phyloP scores from a whole-genome alignment of 1,284 basidiomycete species.

The Malassezia brasiliensis region DNA sequence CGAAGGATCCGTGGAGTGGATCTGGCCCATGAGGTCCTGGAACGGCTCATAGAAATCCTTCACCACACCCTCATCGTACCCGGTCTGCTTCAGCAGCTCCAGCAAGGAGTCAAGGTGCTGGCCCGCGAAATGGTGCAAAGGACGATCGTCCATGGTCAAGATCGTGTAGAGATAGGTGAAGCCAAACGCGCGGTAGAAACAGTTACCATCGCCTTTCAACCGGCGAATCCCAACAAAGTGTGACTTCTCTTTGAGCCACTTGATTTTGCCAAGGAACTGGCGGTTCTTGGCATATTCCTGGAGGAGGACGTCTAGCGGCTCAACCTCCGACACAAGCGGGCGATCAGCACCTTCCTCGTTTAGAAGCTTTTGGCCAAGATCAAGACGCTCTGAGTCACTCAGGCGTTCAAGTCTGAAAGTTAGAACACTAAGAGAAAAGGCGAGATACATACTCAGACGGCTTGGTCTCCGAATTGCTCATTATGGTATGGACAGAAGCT shows the following conservation, averaged over 20 bases:
- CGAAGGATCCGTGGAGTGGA: slow-evolving; percentile 27
- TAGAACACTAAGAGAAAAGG: background rate
- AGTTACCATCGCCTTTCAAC: slow-evolving; percentile 38
- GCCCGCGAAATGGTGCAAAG: slow-evolving; percentile 24
- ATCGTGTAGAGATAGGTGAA: slow-evolving; percentile 34
- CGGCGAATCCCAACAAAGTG: slow-evolving; percentile 29
- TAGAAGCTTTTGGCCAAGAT: slow-evolving; percentile 26
- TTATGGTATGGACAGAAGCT: background rate
- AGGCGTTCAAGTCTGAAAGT: slow-evolving; percentile 20
- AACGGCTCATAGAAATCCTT: slow-evolving; percentile 38
- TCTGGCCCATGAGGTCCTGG: slow-evolving; percentile 20
- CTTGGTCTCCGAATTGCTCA: background rate
- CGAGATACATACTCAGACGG: background rate
- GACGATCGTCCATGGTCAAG: slow-evolving; percentile 25
- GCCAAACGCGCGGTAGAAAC: slow-evolving; percentile 41
- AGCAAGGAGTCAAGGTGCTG: slow-evolving; percentile 32
- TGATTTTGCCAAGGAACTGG: slow-evolving; percentile 26
- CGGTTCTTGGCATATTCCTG: slow-evolving; percentile 25
- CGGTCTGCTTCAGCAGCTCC: slow-evolving; percentile 27
- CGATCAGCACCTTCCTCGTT: slow-evolving; percentile 17
- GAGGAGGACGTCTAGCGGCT: slow-evolving; percentile 27
- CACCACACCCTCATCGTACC: slow-evolving; percentile 23
- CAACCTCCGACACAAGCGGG: slow-evolving; percentile 24
- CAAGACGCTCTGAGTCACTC: slow-evolving; percentile 25
- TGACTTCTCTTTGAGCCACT: slow-evolving; percentile 27